A percentile compares a stretch with the other conserved stretches of the same genome.
These are phyloP conservation scores for Colletotrichum scovillei DNA, from an alignment of 2,329 filamentous ascomycete genomes.

Conservation along the genomic window DNA sequence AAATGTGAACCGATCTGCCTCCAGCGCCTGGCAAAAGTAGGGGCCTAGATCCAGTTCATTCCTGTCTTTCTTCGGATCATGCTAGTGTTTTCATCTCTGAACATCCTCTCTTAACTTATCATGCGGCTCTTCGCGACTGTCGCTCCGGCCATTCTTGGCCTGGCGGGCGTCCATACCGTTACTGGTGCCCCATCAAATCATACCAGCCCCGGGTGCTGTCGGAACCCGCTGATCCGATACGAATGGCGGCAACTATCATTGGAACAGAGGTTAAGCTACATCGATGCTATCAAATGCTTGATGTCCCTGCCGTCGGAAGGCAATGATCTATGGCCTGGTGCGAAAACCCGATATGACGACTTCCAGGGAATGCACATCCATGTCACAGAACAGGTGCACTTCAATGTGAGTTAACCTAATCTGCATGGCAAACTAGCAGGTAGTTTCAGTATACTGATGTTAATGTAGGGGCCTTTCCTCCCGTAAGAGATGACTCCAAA, in stretches of 20 bases:
- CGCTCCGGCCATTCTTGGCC: background rate
- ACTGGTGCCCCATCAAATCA: background rate
- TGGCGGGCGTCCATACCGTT: background rate
- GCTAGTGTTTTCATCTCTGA: background rate
- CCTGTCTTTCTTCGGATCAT: background rate
- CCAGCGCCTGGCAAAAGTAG: background rate
- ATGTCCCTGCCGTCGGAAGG: constrained; percentile 11
- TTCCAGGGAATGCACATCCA: constrained; percentile 41
- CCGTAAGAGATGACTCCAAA: background rate
- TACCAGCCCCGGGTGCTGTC: background rate
- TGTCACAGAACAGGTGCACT: constrained; percentile 39
- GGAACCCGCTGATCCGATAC: background rate
- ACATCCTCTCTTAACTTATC: background rate
- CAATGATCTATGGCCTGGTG: constrained; percentile 23
- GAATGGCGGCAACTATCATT: constrained; percentile 10
- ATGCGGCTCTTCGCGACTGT: background rate
- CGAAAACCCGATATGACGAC: constrained; percentile 41
- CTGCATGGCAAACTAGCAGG: background rate
- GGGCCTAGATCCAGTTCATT: background rate
- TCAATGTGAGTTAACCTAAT: constrained; percentile 13
- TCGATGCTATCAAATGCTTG: constrained; percentile 27
- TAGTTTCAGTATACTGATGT: background rate
- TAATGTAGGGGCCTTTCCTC: background rate
- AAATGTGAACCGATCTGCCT: background rate
- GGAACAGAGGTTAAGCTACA: constrained; percentile 21